A percentile compares a stretch with the other conserved stretches of the same genome.
These are phyloP conservation scores for Pyrus hybrid DNA, from an alignment of 331 rosid genomes.

Conservation along the genomic window DNA sequence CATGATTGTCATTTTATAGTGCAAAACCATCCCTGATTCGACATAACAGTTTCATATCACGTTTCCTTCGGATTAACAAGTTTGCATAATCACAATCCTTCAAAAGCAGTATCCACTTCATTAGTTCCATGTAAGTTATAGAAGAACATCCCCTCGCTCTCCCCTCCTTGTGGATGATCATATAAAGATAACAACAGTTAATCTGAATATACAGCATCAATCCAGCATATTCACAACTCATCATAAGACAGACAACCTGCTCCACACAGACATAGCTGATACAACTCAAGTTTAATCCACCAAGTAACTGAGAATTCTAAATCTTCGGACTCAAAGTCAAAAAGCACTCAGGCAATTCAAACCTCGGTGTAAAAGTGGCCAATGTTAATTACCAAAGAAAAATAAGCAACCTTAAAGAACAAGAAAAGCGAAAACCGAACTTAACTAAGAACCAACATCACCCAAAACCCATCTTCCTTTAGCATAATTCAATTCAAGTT, in stretches of 20 bases:
- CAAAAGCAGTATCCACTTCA: not conserved
- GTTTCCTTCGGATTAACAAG: not conserved
- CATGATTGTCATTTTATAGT: not conserved
- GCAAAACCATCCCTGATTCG: not conserved
- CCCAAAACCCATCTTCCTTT: not conserved
- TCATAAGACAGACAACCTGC: not conserved
- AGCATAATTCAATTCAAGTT: not conserved
- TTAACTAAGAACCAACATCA: not conserved
- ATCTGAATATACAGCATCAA: not conserved
- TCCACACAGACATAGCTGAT: not conserved
- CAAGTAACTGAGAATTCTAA: not conserved
- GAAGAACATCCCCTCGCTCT: not conserved
- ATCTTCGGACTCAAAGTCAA: not conserved
- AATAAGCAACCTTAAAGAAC: not conserved
- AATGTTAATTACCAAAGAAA: not conserved
- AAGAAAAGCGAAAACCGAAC: not conserved
- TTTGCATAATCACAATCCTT: not conserved
- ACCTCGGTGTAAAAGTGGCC: not conserved
- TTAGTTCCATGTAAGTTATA: not conserved
- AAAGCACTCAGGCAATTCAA: not conserved
- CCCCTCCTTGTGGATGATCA: not conserved
- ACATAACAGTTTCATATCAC: not conserved
- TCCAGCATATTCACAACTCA: not conserved
- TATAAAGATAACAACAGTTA: not conserved
- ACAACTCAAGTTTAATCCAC: not conserved